Conservation (phyloP, 2,329 filamentous ascomycete species). For the Rutstroemia sp. region DNA sequence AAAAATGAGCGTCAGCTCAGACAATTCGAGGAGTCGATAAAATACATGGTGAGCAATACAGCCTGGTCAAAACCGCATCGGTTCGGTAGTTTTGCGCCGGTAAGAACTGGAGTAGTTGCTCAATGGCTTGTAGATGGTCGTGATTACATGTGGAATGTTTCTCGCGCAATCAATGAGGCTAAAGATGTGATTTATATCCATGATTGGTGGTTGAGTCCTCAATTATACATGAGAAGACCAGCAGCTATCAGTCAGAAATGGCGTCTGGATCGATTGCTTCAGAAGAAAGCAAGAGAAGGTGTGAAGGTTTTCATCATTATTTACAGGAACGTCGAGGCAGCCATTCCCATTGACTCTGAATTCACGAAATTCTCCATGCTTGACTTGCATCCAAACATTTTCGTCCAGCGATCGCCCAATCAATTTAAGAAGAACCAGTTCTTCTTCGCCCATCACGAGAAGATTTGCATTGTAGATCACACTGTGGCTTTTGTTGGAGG, state of each 20-base stretch:
- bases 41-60: constrained; percentile 75
- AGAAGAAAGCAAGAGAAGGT: constrained; percentile 86
- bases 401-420: constrained; percentile 92
- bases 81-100: constrained; percentile 89
- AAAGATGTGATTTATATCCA: constrained; percentile 98
- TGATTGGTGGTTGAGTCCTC: constrained; percentile 97
- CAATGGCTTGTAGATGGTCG: constrained; percentile 96
- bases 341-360: constrained; percentile 94
- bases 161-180: constrained; percentile 91
- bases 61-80: constrained; percentile 77
- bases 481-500: constrained; percentile 93
- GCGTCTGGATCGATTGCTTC: constrained; percentile 87
- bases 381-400: constrained; percentile 92
- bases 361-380: constrained; percentile 96
- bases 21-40: constrained; percentile 91
- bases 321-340: constrained; percentile 95
- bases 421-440: constrained; percentile 99
- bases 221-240: constrained; percentile 89
- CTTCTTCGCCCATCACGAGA: constrained; percentile 98
- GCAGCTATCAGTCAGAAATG: constrained; percentile 97
- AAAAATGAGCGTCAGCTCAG: constrained; percentile 82
- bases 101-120: constrained; percentile 78
- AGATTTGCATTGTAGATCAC: constrained; percentile 94
- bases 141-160: constrained; percentile 99
- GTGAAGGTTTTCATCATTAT: constrained; percentile 98